These are phyloP conservation scores for Trametes maxima DNA, from an alignment of 768 basidiomycete genomes.

Conservation along the genomic window DNA sequence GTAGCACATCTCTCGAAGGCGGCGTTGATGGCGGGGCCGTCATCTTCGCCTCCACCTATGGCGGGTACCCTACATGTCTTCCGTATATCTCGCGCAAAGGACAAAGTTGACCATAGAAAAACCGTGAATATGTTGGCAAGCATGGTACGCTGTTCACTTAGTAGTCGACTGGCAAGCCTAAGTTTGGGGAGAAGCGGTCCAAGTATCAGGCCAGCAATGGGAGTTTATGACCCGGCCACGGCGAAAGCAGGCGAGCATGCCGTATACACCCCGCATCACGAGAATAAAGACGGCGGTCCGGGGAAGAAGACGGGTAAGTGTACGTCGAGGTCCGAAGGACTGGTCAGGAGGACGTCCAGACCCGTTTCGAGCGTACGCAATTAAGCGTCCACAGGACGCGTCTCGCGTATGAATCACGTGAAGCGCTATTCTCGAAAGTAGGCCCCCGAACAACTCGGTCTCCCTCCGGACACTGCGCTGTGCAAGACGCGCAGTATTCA, in stretches of 20 bases:
- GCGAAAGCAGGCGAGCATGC: background rate
- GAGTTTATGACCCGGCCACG: background rate
- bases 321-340: background rate
- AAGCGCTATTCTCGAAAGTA: no score
- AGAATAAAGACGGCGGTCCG: constrained; percentile 12
- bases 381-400: background rate
- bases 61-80: constrained; percentile 33
- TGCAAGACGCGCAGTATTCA: background rate
- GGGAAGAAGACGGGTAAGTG: background rate
- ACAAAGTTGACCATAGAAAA: background rate
- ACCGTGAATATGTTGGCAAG: constrained; percentile 2
- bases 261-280: background rate
- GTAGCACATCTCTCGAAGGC: constrained; percentile 37
- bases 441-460: background rate
- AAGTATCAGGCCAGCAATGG: background rate
- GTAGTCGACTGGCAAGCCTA: no score
- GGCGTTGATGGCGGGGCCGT: constrained; percentile 38
- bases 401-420: no score
- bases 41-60: constrained; percentile 39
- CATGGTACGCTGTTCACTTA: constrained; percentile 1
- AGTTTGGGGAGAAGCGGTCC: background rate
- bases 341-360: constrained; percentile 22
- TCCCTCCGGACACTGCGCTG: constrained; percentile 1
- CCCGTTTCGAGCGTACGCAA: no score
- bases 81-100: constrained; percentile 14